Percentiles rank a stretch among this genome's conserved stretches.
Conservation (phyloP, 73 alveolate species). For the Tetrahymena elliotti region DNA sequence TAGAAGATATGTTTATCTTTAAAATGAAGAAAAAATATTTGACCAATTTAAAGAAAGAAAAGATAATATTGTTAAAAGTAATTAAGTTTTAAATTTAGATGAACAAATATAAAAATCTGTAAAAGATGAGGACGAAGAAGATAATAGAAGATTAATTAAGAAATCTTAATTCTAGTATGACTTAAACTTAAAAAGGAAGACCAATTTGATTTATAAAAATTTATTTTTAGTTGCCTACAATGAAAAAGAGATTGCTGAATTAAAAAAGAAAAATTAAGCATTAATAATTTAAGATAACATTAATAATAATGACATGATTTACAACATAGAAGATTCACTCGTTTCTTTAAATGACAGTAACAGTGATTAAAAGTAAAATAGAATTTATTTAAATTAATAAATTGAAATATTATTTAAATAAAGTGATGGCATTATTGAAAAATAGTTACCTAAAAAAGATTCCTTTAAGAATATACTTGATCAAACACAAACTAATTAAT, state of each 20-base stretch:
- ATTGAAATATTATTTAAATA: not conserved
- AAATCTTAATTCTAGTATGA: not conserved
- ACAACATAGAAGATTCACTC: not conserved
- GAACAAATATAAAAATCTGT: not conserved
- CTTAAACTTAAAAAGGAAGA: not conserved
- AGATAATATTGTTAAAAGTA: not conserved
- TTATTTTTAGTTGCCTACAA: not conserved
- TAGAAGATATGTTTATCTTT: not conserved
- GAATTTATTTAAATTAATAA: not conserved
- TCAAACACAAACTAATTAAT: too few relatives aligned
- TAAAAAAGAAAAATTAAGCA: not conserved
- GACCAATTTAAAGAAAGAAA: not conserved
- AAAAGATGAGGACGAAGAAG: not conserved
- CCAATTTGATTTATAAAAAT: not conserved
- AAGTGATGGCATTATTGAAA: not conserved
- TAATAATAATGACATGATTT: not conserved
- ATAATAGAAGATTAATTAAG: not conserved
- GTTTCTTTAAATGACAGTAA: not conserved
- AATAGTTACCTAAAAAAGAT: not conserved
- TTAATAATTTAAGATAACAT: not conserved
- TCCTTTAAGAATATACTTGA: too few relatives aligned
- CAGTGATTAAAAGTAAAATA: not conserved
- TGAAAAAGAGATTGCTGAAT: not conserved
- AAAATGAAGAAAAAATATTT: not conserved
- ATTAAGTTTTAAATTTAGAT: not conserved